Evolutionary conservation across 1,284 basidiomycete species (phyloP), one percentile per base, ranked within the genome.

Genomic region (Ceratobasidium sp.): DNA sequence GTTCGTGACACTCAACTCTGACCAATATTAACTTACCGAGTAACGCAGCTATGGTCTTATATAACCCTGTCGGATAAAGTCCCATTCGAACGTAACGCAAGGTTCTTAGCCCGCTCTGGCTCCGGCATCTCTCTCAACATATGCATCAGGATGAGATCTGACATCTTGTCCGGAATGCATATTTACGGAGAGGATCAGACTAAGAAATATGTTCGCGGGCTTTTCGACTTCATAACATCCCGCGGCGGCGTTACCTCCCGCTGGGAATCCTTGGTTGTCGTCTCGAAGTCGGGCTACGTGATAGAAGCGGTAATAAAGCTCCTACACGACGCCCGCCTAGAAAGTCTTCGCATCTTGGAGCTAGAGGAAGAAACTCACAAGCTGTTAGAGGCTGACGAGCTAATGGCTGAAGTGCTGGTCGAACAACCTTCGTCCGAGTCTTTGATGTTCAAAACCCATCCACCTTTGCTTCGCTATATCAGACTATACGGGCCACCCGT

Each of bases 21-120:
- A 4, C 19, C 24, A 29, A 19, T 22, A 29, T n/a, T 6, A 64
- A 41, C 50, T 53, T 4, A 66, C 22, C 6, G 33, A 51, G 33
- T 5, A 24, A 15, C 33, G 7, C 24, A 66, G 64, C 48, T 66
- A 6, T 66, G 64, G 64, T 33, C 64, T 15, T 66, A 66, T n/a
- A 66, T 66, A 17, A 51, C 22, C 8, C 19, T 66, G 14, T 48
- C 45, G 5, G 48, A 11, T n/a, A 19, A 27, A 5, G 33, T 33
- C 24, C 33, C 48, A 14, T 24, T 19, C 48, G 15, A 27, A 27
- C 45, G 64, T 19, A 31, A 47, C 5, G 14, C 17, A 9, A 1
- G 50, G 11, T 66, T 66, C 22, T 31, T 66, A 5, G 64, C 5
- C 19, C 47, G 64, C 22, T 50, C 64, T 19, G 64, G 64, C 5